Evolutionary conservation across 1,139 yeast genomes (phyloP).

Genomic region (Wickerhamiella pararugosa): DNA sequence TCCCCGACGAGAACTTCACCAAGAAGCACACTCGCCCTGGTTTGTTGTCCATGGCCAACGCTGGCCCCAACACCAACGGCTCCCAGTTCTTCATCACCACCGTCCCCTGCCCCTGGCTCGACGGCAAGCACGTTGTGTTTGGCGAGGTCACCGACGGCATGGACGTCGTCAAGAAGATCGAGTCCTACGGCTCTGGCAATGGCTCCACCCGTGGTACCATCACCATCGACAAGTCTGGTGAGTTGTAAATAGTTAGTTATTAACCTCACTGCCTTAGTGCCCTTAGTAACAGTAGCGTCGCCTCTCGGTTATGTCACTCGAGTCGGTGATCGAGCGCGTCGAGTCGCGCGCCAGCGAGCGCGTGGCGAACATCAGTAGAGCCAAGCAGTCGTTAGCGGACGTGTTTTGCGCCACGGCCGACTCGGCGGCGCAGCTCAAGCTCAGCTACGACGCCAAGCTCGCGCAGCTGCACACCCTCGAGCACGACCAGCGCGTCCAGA

Average conservation of each 20-base stretch:
- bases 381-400: too few species aligned
- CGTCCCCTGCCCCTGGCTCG: constrained; percentile 91
- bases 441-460: too few species aligned
- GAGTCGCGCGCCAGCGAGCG: too few species aligned
- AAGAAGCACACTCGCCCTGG: constrained; percentile 85
- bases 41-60: constrained; percentile 96
- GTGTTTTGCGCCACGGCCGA: too few species aligned
- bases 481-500: too few species aligned
- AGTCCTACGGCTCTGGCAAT: constrained; percentile 64
- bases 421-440: too few species aligned
- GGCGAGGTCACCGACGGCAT: constrained; percentile 91
- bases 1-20: constrained; percentile 88
- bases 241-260: constrained; percentile 34
- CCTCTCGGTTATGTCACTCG: too few species aligned
- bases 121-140: constrained; percentile 97
- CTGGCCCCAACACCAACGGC: constrained; percentile 99
- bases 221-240: constrained; percentile 74
- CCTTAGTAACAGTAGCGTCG: neutral
- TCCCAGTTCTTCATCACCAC: constrained; percentile 98
- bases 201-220: constrained; percentile 75
- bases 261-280: neutral
- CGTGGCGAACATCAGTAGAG: too few species aligned
- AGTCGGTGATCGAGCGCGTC: too few species aligned
- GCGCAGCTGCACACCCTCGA: too few species aligned
- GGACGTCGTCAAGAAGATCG: constrained; percentile 86